phyloP scores from a whole-genome alignment of 2,329 filamentous ascomycete genomes.

The Calonectria hawksworthii region DNA sequence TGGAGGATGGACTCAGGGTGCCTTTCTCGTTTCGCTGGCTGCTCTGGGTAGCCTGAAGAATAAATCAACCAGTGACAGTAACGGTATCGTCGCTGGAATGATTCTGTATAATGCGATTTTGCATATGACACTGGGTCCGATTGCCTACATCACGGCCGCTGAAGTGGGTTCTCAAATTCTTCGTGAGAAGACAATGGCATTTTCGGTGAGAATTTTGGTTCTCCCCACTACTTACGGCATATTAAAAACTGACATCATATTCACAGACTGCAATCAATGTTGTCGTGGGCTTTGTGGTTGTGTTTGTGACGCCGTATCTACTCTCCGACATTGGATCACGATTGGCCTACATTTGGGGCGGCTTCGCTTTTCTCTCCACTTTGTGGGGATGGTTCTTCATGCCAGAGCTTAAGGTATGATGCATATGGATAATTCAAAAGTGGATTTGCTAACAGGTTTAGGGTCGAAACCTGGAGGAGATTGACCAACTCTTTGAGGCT shows the following conservation, averaged over 20 bases:
- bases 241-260: background rate
- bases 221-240: too few species aligned
- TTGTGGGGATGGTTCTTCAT: background rate
- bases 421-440: rapidly evolving
- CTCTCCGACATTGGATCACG: background rate
- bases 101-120: background rate
- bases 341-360: background rate
- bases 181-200: background rate
- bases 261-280: background rate
- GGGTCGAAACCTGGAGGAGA: constrained; percentile 5
- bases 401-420: background rate
- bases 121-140: background rate
- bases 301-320: background rate
- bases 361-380: background rate
- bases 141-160: background rate
- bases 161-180: background rate
- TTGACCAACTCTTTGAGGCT: background rate
- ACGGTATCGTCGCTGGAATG: background rate
- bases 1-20: background rate
- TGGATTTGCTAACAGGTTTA: background rate
- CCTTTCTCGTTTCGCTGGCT: background rate
- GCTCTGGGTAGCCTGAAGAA: background rate
- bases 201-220: background rate
- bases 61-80: background rate
- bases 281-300: background rate